Percentiles rank a stretch among this genome's conserved stretches.
These are phyloP conservation scores for Tylopilus sp. DNA, from an alignment of 1,284 basidiomycete genomes.

Conservation along the genomic window DNA sequence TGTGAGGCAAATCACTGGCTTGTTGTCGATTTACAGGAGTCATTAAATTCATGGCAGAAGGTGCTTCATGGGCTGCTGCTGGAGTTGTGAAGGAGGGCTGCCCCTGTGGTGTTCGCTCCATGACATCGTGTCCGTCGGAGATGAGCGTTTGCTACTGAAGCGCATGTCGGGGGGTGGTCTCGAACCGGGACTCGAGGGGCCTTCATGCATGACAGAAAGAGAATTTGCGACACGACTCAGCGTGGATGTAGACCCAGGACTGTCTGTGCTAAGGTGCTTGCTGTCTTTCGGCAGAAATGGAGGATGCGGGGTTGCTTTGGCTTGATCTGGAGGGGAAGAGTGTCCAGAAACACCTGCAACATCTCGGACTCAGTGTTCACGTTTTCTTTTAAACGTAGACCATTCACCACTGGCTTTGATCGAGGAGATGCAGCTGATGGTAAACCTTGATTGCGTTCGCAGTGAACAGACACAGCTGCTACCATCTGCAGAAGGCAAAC, in stretches of 20 bases:
- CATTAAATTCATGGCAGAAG: slow-evolving; percentile 19
- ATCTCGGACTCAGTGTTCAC: slow-evolving; percentile 17
- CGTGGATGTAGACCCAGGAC: slow-evolving; percentile 20
- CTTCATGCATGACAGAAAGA: slow-evolving; percentile 4
- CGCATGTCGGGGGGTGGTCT: slow-evolving; percentile 15
- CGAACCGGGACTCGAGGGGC: slow-evolving; percentile 12
- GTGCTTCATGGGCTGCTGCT: slow-evolving; percentile 8
- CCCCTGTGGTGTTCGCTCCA: slow-evolving; percentile 28
- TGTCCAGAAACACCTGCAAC: slow-evolving; percentile 13
- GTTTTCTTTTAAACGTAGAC: slow-evolving; percentile 43
- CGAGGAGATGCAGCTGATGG: slow-evolving; percentile 26
- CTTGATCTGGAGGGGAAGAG: slow-evolving; percentile 12
- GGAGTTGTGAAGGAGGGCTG: slow-evolving; percentile 21
- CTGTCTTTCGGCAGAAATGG: slow-evolving; percentile 12
- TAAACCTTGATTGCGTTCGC: slow-evolving; percentile 13
- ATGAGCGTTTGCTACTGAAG: slow-evolving; percentile 21
- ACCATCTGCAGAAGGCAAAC: slow-evolving; percentile 16
- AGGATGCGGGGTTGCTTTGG: slow-evolving; percentile 15
- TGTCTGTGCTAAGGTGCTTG: slow-evolving; percentile 14
- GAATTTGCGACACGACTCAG: slow-evolving; percentile 18
- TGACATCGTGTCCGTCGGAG: slow-evolving; percentile 29
- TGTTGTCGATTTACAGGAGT: slow-evolving; percentile 21
- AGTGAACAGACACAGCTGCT: slow-evolving; percentile 6
- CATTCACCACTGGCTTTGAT: slow-evolving; percentile 33
- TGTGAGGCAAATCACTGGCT: slow-evolving; percentile 35